These are phyloP conservation scores for Ascochyta clinopodiicola DNA, from an alignment of 2,329 filamentous ascomycete species.

Conservation along the genomic window DNA sequence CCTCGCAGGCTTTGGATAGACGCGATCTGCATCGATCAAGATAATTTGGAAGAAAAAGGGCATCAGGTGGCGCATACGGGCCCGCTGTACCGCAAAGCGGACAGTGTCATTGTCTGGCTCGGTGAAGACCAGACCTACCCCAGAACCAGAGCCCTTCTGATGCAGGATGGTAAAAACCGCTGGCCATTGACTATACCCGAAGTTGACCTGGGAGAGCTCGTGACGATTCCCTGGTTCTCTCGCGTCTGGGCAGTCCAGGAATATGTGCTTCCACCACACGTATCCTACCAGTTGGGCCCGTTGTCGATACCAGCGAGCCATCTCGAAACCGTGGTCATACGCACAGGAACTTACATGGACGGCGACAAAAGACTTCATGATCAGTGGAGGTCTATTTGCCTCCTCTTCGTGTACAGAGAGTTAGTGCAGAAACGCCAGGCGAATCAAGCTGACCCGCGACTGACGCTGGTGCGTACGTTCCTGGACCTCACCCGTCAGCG, in stretches of 20 bases:
- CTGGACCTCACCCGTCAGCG: slow-evolving; percentile 12
- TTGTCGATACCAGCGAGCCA: slow-evolving; percentile 5
- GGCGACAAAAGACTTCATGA: slow-evolving; percentile 4
- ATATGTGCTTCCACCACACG: slow-evolving; percentile 3
- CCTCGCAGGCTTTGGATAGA: slow-evolving; percentile 21
- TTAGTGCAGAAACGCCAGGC: slow-evolving; percentile 1
- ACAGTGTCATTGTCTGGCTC: slow-evolving; percentile 19
- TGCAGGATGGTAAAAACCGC: slow-evolving; percentile 11
- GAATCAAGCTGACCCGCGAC: not conserved
- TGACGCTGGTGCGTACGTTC: slow-evolving; percentile 6
- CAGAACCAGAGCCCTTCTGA: slow-evolving; percentile 9
- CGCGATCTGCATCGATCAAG: slow-evolving; percentile 25
- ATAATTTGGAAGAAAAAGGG: slow-evolving; percentile 14
- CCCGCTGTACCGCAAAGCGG: slow-evolving; percentile 15
- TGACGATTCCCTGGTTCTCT: slow-evolving; percentile 7
- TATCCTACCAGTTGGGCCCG: slow-evolving; percentile 1
- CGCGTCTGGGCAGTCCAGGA: slow-evolving; percentile 15
- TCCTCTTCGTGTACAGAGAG: slow-evolving; percentile 11
- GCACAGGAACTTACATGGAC: slow-evolving; percentile 8
- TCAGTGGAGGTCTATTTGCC: slow-evolving; percentile 8
- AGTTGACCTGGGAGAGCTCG: slow-evolving; percentile 9
- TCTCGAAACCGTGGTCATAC: slow-evolving; percentile 7
- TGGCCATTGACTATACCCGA: slow-evolving; percentile 16
- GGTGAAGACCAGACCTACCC: slow-evolving; percentile 12
- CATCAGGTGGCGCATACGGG: slow-evolving; percentile 20